Evolutionary conservation across 2,329 filamentous ascomycete genomes (phyloP).

Genomic region (Venturia asperata): DNA sequence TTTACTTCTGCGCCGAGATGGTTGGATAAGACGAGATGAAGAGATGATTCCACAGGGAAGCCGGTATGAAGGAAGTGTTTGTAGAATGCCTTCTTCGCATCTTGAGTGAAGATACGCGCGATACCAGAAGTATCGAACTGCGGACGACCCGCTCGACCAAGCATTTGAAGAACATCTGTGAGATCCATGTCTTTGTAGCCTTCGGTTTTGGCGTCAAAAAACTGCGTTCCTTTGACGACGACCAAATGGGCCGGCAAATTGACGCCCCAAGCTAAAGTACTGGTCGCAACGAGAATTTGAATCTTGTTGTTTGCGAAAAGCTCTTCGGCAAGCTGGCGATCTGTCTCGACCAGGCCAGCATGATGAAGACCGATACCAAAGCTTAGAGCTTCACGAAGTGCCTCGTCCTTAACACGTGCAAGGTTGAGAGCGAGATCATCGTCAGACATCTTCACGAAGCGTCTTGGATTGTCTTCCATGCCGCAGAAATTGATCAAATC

Average conservation of each 20-base stretch:
- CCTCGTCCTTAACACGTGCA: conserved; percentile 85
- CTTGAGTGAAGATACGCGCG: conserved; percentile 93
- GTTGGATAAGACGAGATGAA: conserved; percentile 95
- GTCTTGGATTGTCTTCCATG: conserved; percentile 94
- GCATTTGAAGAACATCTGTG: conserved; percentile 96
- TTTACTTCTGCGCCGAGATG: conserved; percentile 93
- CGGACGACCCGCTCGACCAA: conserved; percentile 87
- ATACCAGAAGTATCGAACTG: conserved; percentile 96
- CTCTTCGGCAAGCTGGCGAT: conserved; percentile 85
- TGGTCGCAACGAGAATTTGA: conserved; percentile 90
- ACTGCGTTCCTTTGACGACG: conserved; percentile 96
- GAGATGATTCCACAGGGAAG: conserved; percentile 91
- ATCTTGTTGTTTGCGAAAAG: conserved; percentile 97
- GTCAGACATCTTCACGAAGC: conserved; percentile 90
- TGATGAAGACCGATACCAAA: conserved; percentile 97
- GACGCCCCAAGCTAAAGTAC: conserved; percentile 95
- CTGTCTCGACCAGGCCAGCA: conserved; percentile 90
- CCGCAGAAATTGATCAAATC: conserved; percentile 96
- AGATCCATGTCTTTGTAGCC: conserved; percentile 98
- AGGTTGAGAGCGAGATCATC: conserved; percentile 87
- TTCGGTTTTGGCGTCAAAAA: conserved; percentile 95
- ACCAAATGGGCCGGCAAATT: conserved; percentile 95
- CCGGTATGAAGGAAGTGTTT: conserved; percentile 98
- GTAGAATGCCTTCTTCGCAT: conserved; percentile 97
- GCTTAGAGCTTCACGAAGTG: conserved; percentile 84